These are phyloP conservation scores for Angomonas deanei DNA, from an alignment of 208 protist species.

Conservation along the genomic window DNA sequence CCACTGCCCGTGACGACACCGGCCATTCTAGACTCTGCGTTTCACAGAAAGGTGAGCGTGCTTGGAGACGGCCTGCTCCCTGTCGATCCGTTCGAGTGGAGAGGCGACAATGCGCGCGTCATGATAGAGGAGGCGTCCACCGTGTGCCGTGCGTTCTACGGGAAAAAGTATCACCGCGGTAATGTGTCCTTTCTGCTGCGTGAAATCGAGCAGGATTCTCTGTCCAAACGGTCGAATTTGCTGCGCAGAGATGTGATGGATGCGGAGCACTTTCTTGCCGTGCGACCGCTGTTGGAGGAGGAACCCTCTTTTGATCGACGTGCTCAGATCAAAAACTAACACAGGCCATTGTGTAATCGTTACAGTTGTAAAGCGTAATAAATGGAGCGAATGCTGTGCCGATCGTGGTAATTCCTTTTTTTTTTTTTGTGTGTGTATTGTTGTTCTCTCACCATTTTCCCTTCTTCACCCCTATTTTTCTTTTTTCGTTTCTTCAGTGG, in stretches of 20 bases:
- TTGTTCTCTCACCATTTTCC: background rate
- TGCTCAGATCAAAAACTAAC: background rate
- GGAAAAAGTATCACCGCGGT: conserved; percentile 80
- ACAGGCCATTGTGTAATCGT: no score
- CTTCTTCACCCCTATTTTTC: background rate
- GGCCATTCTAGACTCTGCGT: conserved; percentile 48
- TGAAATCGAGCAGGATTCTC: conserved; percentile 54
- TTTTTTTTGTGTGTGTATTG: background rate
- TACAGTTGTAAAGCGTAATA: background rate
- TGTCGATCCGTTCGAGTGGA: conserved; percentile 80
- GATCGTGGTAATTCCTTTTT: background rate
- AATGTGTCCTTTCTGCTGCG: conserved; percentile 57
- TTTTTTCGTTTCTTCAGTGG: conserved; percentile 9
- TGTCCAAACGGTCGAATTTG: conserved; percentile 63
- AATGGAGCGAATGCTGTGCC: background rate
- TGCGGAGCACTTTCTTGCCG: conserved; percentile 64
- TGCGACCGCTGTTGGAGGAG: conserved; percentile 36
- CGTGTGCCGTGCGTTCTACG: conserved; percentile 66
- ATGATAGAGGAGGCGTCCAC: conserved; percentile 71
- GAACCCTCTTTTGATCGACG: no score
- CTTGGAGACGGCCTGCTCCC: conserved; percentile 73
- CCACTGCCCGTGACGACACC: conserved; percentile 57
- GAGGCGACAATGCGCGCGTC: conserved; percentile 61
- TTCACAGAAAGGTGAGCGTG: conserved; percentile 39
- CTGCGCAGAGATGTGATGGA: conserved; percentile 61